Base-by-base conservation (phyloP, 2,329 filamentous ascomycete genomes). In the Calonectria hawksworthii region DNA sequence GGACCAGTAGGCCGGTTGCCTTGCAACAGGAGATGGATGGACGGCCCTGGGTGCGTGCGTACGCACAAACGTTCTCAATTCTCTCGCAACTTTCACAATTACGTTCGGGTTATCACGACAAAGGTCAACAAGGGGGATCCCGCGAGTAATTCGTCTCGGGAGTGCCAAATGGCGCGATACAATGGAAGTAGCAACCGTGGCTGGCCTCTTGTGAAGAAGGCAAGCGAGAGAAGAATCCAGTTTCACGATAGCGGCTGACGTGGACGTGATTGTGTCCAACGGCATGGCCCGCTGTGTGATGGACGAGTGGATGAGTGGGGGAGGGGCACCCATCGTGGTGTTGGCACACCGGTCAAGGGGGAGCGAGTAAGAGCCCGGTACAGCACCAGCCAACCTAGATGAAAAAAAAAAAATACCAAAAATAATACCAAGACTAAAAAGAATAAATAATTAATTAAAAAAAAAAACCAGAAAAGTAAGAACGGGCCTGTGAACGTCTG, bases 231-330 rank as follows among this genome's bases (percentile, higher is more conserved):
- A 73, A 77, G 23, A 56, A 71, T 66, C 28, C 64, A 67, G 73
- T 47, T 73, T 76, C 75, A 74, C 59, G 59, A 73, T 61, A 36
- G 59, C 70, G 65, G 65, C 77, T 79, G 77, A 80, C 78, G 76
- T 80, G 78, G 70, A 75, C 73, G 68, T 78, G 76, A 78, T 77
- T 72, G 67, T 66, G 51, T 68, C 72, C 70, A 76, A 70, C 61
- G 64, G 66, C 52, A 36, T 38, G 47, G 51, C 36, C 52, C 52
- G 51, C 34, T 38, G 28, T 50, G 32, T 44, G 41, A 66, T 30
- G 41, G 56, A 72, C n/a, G 28, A 51, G 68, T 63, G 63, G 65
- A 71, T 32, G 44, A 50, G 68, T 63, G 63, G 71, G 44, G 50
- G 41, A 36, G 51, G 54, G 44, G 11, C 28, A 38, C 38, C 26